Evolutionary conservation across 2,329 filamentous ascomycete genomes (phyloP).

Genomic region (Cercospora berteroae): DNA sequence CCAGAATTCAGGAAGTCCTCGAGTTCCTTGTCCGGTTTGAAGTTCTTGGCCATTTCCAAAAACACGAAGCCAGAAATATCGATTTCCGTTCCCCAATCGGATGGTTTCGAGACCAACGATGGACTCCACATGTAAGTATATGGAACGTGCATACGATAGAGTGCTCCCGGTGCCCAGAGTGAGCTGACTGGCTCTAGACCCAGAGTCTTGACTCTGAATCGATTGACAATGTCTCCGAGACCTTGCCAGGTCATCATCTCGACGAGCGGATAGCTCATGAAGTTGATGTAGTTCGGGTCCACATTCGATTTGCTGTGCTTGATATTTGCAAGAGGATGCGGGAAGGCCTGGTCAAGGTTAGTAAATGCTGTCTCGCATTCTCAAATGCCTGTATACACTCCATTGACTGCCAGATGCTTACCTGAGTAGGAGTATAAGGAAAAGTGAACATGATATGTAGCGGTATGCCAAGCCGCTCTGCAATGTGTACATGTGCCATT

Average conservation of each 20-base stretch:
- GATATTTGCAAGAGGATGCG: constrained; percentile 74
- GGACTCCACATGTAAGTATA: constrained; percentile 63
- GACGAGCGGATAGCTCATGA: constrained; percentile 75
- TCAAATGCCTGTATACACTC: neutral
- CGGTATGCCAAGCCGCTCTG: constrained; percentile 73
- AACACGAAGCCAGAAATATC: constrained; percentile 40
- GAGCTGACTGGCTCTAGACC: constrained; percentile 71
- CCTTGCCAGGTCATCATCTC: constrained; percentile 68
- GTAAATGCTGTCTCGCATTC: neutral
- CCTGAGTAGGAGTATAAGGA: constrained; percentile 67
- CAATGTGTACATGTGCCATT: constrained; percentile 76
- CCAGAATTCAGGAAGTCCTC: constrained; percentile 55
- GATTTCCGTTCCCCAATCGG: constrained; percentile 43
- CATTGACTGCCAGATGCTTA: neutral
- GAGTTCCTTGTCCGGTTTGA: constrained; percentile 37
- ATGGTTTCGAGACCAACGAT: constrained; percentile 41
- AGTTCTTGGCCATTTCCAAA: constrained; percentile 38
- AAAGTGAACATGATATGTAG: constrained; percentile 61
- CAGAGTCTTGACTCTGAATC: constrained; percentile 67
- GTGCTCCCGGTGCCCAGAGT: constrained; percentile 71
- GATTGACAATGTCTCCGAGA: constrained; percentile 73
- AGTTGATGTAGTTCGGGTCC: constrained; percentile 71
- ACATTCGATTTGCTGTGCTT: constrained; percentile 62
- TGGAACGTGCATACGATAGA: constrained; percentile 71
- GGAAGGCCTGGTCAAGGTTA: constrained; percentile 56